Conservation (phyloP, 2,329 filamentous ascomycete species). For the Parastagonospora nodorum region DNA sequence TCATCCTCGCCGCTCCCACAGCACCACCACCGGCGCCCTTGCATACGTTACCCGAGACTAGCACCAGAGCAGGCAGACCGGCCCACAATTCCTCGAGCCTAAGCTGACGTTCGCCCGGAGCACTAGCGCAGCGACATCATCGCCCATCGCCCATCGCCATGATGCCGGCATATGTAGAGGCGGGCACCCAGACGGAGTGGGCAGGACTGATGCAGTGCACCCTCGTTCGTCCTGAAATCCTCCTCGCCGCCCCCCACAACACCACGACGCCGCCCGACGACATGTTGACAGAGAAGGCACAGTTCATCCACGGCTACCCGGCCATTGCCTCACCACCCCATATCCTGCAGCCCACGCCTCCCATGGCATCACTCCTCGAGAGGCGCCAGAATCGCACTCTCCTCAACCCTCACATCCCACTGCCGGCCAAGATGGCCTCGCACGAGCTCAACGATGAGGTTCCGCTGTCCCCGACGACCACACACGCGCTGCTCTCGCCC, state of each 20-base stretch:
- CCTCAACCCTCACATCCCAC: constrained; percentile 29
- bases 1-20: background rate
- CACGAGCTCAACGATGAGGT: constrained; percentile 28
- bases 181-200: constrained; percentile 37
- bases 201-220: constrained; percentile 36
- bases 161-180: constrained; percentile 38
- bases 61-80: constrained; percentile 10
- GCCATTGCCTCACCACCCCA: constrained; percentile 5
- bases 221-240: constrained; percentile 27
- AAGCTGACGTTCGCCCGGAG: constrained; percentile 10
- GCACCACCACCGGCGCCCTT: background rate
- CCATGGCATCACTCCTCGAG: constrained; percentile 25
- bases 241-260: constrained; percentile 24
- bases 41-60: constrained; percentile 6
- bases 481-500: constrained; percentile 36
- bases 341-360: constrained; percentile 5
- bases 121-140: constrained; percentile 23
- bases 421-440: constrained; percentile 27
- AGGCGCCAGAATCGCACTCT: constrained; percentile 27
- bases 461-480: constrained; percentile 39
- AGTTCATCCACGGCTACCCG: constrained; percentile 14
- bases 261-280: constrained; percentile 40
- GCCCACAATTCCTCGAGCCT: constrained; percentile 1
- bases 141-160: background rate
- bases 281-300: constrained; percentile 27